Percentiles rank a stretch among this genome's conserved stretches.
Evolutionary conservation across 148 eudicot species (phyloP).

Genomic region (Dianthus caryophyllus): DNA sequence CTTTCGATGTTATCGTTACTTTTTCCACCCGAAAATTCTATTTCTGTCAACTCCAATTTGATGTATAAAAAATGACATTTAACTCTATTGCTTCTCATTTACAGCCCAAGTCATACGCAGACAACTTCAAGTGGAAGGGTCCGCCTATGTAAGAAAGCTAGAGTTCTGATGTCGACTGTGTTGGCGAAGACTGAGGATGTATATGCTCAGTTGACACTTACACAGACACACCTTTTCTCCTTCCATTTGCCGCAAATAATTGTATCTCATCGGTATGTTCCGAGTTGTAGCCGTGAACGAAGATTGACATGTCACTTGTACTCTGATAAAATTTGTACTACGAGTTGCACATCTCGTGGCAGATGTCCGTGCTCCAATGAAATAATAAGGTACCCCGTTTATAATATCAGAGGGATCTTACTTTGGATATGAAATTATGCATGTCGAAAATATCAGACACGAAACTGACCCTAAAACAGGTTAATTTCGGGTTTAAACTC

Average conservation of each 20-base stretch:
- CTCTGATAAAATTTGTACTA: not conserved
- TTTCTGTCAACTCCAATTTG: not conserved
- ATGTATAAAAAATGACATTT: not conserved
- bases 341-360: no score
- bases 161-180: not conserved
- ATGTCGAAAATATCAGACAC: no score
- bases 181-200: no score
- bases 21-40: no score
- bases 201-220: no score
- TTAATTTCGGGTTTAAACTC: no score
- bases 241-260: conserved; percentile 24
- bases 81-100: not conserved
- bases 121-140: conserved; percentile 65
- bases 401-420: no score
- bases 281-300: conserved; percentile 7
- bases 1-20: no score
- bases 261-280: conserved; percentile 9
- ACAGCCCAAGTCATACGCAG: conserved; percentile 55
- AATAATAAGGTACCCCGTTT: no score
- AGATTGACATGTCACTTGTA: conserved; percentile 1
- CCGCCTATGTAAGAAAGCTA: conserved; percentile 27
- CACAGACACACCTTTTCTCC: conserved; percentile 8
- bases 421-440: no score
- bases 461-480: no score
- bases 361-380: no score